These are phyloP conservation scores for Zopfochytrium polystomum DNA, from an alignment of 371 early-diverging fungal genomes.

Conservation along the genomic window DNA sequence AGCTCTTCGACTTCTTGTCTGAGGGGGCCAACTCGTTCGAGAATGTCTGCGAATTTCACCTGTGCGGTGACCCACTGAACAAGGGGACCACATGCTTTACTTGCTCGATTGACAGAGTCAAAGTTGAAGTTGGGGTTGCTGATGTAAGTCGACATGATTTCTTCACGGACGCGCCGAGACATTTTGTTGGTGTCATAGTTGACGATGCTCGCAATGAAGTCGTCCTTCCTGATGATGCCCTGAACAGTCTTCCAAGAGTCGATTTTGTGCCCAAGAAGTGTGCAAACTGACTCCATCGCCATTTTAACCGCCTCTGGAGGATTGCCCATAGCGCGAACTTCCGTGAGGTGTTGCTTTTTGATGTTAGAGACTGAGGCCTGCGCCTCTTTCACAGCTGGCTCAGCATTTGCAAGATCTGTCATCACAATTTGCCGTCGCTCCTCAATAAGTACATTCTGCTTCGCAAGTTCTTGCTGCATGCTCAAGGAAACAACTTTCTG, in stretches of 20 bases:
- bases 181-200: constrained; percentile 89
- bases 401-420: constrained; percentile 89
- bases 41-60: constrained; percentile 85
- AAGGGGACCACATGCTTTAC: constrained; percentile 97
- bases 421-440: constrained; percentile 79
- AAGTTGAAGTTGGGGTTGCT: constrained; percentile 85
- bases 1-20: constrained; percentile 86
- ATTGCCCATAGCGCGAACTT: constrained; percentile 96
- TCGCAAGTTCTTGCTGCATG: constrained; percentile 75
- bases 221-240: constrained; percentile 88
- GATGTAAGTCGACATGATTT: constrained; percentile 74
- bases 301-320: constrained; percentile 96
- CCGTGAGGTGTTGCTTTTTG: constrained; percentile 95
- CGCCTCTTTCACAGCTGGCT: constrained; percentile 96
- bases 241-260: constrained; percentile 83
- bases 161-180: constrained; percentile 70
- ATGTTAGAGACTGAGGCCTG: constrained; percentile 90
- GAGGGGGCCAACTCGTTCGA: constrained; percentile 93
- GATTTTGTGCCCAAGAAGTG: constrained; percentile 82
- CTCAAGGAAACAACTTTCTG: constrained; percentile 80
- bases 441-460: constrained; percentile 77
- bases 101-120: constrained; percentile 94
- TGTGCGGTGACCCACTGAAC: constrained; percentile 98
- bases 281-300: constrained; percentile 97
- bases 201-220: constrained; percentile 96